phyloP scores from a whole-genome alignment of 257 asterid species.

The Primulina eburnea region DNA sequence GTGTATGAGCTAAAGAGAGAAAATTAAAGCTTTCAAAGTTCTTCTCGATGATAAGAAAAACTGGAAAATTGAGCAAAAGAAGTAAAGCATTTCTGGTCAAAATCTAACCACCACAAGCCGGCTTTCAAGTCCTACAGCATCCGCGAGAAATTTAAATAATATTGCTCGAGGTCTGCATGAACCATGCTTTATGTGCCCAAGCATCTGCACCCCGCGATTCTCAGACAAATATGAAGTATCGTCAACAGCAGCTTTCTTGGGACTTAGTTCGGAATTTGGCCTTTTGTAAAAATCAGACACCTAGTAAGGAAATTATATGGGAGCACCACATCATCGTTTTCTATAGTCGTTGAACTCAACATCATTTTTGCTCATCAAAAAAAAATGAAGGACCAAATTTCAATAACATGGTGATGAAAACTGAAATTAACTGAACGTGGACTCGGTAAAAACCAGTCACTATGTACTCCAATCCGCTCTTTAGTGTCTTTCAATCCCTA shows the following conservation, averaged over 20 bases:
- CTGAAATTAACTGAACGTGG: constrained; percentile 17
- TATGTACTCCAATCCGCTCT: constrained; percentile 1
- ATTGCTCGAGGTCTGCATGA: constrained; percentile 96
- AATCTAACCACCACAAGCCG: constrained; percentile 82
- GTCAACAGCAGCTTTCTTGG: constrained; percentile 60
- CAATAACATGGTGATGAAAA: constrained; percentile 19
- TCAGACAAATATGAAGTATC: constrained; percentile 60
- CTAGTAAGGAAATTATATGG: constrained; percentile 39
- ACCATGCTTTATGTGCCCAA: constrained; percentile 91
- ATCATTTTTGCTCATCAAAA: constrained; percentile 7
- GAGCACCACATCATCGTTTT: constrained; percentile 18
- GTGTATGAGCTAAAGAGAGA: constrained; percentile 22
- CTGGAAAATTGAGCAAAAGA: constrained; percentile 10
- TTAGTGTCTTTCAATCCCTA: constrained; percentile 11
- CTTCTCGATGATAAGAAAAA: constrained; percentile 10
- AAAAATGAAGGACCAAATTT: constrained; percentile 18
- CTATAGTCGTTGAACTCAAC: not conserved
- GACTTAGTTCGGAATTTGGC: constrained; percentile 70
- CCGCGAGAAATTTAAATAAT: constrained; percentile 93
- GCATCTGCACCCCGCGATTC: constrained; percentile 71
- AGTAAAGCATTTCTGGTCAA: not conserved
- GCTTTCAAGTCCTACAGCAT: constrained; percentile 92
- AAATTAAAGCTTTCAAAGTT: constrained; percentile 8
- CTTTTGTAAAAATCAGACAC: constrained; percentile 89
- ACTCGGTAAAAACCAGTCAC: constrained; percentile 11